These are phyloP conservation scores for Daldinia sp. DNA, from an alignment of 2,329 filamentous ascomycete species.

Conservation along the genomic window DNA sequence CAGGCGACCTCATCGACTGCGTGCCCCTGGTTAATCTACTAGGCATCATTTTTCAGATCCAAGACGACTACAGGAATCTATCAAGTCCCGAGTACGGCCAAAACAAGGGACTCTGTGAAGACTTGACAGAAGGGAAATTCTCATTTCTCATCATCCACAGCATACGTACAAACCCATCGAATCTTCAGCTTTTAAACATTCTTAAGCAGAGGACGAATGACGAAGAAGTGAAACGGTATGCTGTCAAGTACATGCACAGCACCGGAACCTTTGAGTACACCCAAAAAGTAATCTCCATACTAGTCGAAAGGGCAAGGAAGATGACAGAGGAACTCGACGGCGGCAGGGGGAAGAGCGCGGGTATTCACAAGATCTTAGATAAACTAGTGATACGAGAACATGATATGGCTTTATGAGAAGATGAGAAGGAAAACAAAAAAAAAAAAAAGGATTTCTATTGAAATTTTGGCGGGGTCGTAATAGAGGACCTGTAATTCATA, in stretches of 20 bases:
- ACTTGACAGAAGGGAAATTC: constrained; percentile 96
- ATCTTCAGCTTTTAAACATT: constrained; percentile 88
- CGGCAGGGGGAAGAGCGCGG: constrained; percentile 62
- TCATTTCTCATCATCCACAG: constrained; percentile 95
- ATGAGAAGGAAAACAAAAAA: too few species aligned
- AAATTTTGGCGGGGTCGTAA: background rate
- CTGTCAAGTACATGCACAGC: constrained; percentile 87
- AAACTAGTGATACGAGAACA: constrained; percentile 59
- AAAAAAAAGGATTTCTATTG: background rate
- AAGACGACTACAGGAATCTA: constrained; percentile 94
- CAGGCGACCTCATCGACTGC: constrained; percentile 67
- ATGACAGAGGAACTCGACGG: constrained; percentile 72
- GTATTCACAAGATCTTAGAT: constrained; percentile 73
- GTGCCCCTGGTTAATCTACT: constrained; percentile 85
- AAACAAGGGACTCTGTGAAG: constrained; percentile 95
- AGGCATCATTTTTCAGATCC: constrained; percentile 88
- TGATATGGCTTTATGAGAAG: background rate
- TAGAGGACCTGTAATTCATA: background rate
- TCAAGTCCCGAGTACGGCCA: constrained; percentile 76
- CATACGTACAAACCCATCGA: constrained; percentile 77
- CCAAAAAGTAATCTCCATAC: constrained; percentile 68
- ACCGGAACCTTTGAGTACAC: constrained; percentile 93
- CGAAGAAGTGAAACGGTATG: constrained; percentile 89
- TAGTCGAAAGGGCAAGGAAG: constrained; percentile 69
- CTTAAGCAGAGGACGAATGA: constrained; percentile 88